These are phyloP conservation scores for Avena atlantica DNA, from an alignment of 176 grass and related monocot genomes.

Conservation along the genomic window DNA sequence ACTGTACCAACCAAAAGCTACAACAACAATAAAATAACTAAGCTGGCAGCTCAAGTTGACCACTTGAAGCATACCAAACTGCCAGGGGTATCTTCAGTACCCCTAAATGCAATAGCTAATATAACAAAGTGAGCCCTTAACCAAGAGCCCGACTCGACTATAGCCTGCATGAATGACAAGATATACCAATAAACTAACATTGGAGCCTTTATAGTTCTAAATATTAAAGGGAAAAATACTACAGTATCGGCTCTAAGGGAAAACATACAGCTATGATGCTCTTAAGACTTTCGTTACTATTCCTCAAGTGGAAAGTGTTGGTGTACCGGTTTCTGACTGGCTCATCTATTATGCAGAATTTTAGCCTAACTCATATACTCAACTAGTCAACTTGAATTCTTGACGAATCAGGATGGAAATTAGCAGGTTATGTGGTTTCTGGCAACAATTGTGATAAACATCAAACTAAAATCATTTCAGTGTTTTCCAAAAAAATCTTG, in stretches of 20 bases:
- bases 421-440: slow-evolving; percentile 15
- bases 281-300: not conserved
- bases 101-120: slow-evolving; percentile 6
- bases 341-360: not conserved
- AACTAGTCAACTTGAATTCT: slow-evolving; percentile 19
- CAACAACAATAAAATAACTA: not conserved
- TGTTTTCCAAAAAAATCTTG: slow-evolving; percentile 10
- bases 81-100: not conserved
- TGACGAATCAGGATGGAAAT: not conserved
- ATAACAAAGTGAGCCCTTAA: slow-evolving; percentile 11
- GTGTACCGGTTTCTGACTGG: not conserved
- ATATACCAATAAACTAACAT: not conserved
- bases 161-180: not conserved
- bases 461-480: not conserved
- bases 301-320: not conserved
- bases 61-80: not conserved
- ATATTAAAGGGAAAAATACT: slow-evolving; percentile 19
- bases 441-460: not conserved
- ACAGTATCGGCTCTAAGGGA: not conserved
- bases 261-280: slow-evolving; percentile 1
- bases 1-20: slow-evolving; percentile 20
- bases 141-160: slow-evolving; percentile 8
- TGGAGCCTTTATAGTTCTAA: not conserved
- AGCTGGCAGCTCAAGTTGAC: slow-evolving; percentile 20
- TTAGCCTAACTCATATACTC: slow-evolving; percentile 8